Conservation (phyloP, 2,329 filamentous ascomycete species). For the Tolypocladium amazonense region DNA sequence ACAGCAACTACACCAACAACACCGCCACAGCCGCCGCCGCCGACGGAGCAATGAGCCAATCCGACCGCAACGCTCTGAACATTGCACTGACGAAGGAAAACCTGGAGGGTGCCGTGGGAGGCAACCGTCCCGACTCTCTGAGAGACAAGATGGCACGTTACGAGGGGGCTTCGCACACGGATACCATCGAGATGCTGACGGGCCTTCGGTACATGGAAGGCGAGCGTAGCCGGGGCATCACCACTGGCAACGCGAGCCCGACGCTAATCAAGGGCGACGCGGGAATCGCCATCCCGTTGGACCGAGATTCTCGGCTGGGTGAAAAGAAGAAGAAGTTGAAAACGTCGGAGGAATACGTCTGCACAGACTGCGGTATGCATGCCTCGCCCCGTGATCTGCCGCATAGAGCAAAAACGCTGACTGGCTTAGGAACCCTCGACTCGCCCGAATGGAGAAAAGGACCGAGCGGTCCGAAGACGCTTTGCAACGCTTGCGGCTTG, state of each 20-base stretch:
- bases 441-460: slow-evolving; percentile 96
- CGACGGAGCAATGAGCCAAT: slow-evolving; percentile 48
- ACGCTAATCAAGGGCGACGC: slow-evolving; percentile 76
- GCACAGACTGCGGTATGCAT: slow-evolving; percentile 73
- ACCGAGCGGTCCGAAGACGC: slow-evolving; percentile 81
- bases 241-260: slow-evolving; percentile 73
- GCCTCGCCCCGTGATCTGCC: background rate
- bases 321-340: slow-evolving; percentile 89
- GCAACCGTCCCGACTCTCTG: slow-evolving; percentile 61
- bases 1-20: slow-evolving; percentile 12
- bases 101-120: slow-evolving; percentile 59
- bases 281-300: slow-evolving; percentile 73
- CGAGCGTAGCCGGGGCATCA: slow-evolving; percentile 79
- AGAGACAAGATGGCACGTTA: slow-evolving; percentile 78
- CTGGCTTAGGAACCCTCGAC: slow-evolving; percentile 58
- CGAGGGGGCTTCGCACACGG: slow-evolving; percentile 65
- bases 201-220: slow-evolving; percentile 81
- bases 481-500: slow-evolving; percentile 88
- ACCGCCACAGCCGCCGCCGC: slow-evolving; percentile 11
- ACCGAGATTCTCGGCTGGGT: slow-evolving; percentile 60
- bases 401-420: background rate
- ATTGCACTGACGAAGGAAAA: slow-evolving; percentile 68
- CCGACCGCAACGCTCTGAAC: slow-evolving; percentile 54
- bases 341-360: slow-evolving; percentile 79
- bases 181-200: slow-evolving; percentile 88